Conservation (phyloP, 257 asterid species). For the Nicotiana tomentosiformis region DNA sequence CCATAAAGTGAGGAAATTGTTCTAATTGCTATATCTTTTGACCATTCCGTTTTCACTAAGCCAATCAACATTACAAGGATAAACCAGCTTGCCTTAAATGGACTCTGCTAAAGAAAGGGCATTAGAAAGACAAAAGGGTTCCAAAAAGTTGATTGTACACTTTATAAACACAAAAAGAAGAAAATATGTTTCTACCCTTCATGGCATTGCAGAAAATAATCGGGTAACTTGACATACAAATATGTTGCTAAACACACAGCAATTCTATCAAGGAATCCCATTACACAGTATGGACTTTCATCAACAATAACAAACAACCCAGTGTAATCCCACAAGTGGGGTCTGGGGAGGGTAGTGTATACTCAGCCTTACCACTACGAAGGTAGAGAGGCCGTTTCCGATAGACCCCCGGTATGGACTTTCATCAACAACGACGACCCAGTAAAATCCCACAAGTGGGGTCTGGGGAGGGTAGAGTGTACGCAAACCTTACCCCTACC, state of each 20-base stretch:
- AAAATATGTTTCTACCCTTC: neutral
- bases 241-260: neutral
- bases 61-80: neutral
- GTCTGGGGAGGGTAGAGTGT: no score
- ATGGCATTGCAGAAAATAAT: neutral
- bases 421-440: neutral
- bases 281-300: neutral
- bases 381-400: no score
- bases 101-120: neutral
- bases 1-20: neutral
- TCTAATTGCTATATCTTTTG: neutral
- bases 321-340: no score
- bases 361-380: no score
- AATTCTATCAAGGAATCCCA: neutral
- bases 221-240: neutral
- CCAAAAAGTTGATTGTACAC: neutral
- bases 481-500: no score
- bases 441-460: no score
- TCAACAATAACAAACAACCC: neutral
- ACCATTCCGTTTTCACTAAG: neutral
- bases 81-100: neutral
- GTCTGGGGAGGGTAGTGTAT: no score
- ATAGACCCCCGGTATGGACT: neutral
- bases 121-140: neutral
- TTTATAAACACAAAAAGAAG: neutral